These are phyloP conservation scores for Colletotrichum kahawae DNA, from an alignment of 2,329 filamentous ascomycete genomes.

Conservation along the genomic window DNA sequence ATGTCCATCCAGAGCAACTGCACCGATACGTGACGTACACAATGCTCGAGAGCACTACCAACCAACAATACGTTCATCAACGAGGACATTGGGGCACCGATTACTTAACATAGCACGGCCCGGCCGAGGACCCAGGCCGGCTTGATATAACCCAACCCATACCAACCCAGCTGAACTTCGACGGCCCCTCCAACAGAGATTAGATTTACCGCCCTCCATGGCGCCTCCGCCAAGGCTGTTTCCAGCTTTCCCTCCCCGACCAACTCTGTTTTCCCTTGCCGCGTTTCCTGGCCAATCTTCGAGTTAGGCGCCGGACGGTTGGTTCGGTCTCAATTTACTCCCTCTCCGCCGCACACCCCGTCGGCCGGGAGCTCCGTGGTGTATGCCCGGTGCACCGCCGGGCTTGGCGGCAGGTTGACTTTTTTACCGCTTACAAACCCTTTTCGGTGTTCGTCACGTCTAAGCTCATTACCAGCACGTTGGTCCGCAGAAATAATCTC, in stretches of 20 bases:
- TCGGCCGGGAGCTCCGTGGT: background rate
- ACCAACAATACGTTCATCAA: background rate
- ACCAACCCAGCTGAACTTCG: background rate
- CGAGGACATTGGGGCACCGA: rapidly evolving
- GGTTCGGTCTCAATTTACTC: background rate
- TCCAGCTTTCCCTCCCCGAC: background rate
- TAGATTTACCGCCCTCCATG: background rate
- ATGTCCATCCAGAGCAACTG: background rate
- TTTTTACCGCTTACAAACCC: background rate
- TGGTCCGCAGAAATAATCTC: background rate
- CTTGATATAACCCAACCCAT: background rate
- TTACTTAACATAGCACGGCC: background rate
- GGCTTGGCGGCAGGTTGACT: background rate
- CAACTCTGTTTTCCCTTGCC: background rate
- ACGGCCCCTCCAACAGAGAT: background rate
- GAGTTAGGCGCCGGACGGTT: background rate
- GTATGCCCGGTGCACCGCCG: background rate
- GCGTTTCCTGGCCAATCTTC: background rate
- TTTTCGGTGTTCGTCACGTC: background rate
- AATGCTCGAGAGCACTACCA: background rate
- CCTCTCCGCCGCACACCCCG: background rate
- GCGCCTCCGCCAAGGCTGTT: background rate
- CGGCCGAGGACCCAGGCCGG: background rate
- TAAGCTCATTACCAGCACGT: background rate
- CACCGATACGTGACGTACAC: background rate